These are phyloP conservation scores for Isoetes engelmannii DNA, from an alignment of 83 land plant species.

Conservation along the genomic window DNA sequence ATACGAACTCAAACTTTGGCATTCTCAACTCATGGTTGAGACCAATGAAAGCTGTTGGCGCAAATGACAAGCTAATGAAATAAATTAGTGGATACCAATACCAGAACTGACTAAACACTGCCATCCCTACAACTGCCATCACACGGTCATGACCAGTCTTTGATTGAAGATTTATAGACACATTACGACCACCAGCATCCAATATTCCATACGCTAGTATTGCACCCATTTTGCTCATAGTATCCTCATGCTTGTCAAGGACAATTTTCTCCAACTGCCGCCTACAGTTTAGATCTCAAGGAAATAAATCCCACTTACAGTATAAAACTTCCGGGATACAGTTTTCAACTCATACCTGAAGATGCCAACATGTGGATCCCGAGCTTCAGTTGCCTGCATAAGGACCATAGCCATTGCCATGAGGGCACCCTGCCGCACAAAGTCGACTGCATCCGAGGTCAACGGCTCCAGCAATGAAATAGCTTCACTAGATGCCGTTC, in stretches of 20 bases:
- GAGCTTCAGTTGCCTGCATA: slow-evolving; percentile 82
- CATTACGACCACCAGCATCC: slow-evolving; percentile 98
- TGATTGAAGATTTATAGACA: slow-evolving; percentile 75
- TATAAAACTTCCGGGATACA: background rate
- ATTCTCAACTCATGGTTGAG: slow-evolving; percentile 86
- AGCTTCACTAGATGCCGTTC: slow-evolving; percentile 86
- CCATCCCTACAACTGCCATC: slow-evolving; percentile 95
- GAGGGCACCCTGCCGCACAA: slow-evolving; percentile 98
- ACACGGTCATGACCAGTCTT: slow-evolving; percentile 84
- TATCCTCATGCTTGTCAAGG: slow-evolving; percentile 95
- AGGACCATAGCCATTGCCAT: slow-evolving; percentile 99
- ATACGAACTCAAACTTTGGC: slow-evolving; percentile 82
- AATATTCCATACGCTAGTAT: slow-evolving; percentile 93
- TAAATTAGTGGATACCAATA: slow-evolving; percentile 97
- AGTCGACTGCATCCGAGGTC: slow-evolving; percentile 95
- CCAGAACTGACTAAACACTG: slow-evolving; percentile 97
- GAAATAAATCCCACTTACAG: too few species aligned
- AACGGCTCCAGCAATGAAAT: slow-evolving; percentile 92
- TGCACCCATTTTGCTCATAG: slow-evolving; percentile 99
- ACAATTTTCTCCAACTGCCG: slow-evolving; percentile 91
- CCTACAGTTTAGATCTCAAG: slow-evolving; percentile 27
- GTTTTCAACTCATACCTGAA: slow-evolving; percentile 45
- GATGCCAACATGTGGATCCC: slow-evolving; percentile 79
- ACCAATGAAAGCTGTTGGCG: slow-evolving; percentile 96
- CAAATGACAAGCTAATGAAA: slow-evolving; percentile 78